phyloP scores from a whole-genome alignment of 805 yeast genomes.

The Saccharomycopsis olivae region DNA sequence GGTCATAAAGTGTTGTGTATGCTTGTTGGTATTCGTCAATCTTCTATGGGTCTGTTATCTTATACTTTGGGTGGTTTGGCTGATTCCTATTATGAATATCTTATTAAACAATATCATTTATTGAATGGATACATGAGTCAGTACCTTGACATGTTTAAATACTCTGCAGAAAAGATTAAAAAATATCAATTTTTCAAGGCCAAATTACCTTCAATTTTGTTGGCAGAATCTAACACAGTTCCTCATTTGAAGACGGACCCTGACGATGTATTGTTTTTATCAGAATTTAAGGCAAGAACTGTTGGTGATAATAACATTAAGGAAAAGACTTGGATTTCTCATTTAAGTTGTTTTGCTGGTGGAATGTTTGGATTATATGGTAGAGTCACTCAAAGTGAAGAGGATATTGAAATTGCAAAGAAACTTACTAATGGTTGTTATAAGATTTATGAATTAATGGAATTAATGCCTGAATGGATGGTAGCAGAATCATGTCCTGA shows the following conservation, averaged over 20 bases:
- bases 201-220: conserved; percentile 26
- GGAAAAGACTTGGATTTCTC: conserved; percentile 26
- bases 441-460: conserved; percentile 30
- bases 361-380: conserved; percentile 43
- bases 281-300: conserved; percentile 21
- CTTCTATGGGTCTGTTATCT: conserved; percentile 1
- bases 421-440: conserved; percentile 40
- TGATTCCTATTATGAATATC: conserved; percentile 39
- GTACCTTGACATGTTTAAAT: conserved; percentile 26
- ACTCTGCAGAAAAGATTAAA: conserved; percentile 29
- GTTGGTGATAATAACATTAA: conserved; percentile 16
- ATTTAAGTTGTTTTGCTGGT: conserved; percentile 42
- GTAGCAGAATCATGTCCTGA: conserved; percentile 23
- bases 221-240: conserved; percentile 8
- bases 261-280: conserved; percentile 17
- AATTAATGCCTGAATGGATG: conserved; percentile 35
- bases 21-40: conserved; percentile 19
- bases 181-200: conserved; percentile 36
- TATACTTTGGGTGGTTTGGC: conserved; percentile 32
- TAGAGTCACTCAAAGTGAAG: conserved; percentile 22
- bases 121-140: conserved; percentile 29
- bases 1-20: conserved; percentile 27
- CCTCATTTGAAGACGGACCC: conserved; percentile 18
- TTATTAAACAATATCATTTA: conserved; percentile 37
- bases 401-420: conserved; percentile 31